A percentile compares a stretch with the other conserved stretches of the same genome.
These are phyloP conservation scores for Teunomyces cretensis DNA, from an alignment of 805 yeast species.

Conservation along the genomic window DNA sequence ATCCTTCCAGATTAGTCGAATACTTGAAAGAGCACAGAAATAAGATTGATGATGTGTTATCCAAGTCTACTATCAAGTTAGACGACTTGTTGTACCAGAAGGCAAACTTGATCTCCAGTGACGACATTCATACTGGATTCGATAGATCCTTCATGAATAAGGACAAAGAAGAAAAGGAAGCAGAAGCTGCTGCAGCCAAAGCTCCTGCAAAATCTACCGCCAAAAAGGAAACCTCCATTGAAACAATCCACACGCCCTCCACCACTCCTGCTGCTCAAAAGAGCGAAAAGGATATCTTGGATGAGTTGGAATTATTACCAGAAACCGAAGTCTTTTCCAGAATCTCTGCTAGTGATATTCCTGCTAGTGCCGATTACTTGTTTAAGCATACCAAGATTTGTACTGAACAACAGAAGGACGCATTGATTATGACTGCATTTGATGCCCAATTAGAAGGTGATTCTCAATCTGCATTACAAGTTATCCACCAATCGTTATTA, in stretches of 20 bases:
- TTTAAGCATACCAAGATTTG: conserved; percentile 65
- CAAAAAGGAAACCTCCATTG: conserved; percentile 22
- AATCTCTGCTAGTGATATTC: conserved; percentile 49
- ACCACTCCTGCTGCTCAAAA: conserved; percentile 5
- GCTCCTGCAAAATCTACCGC: conserved; percentile 16
- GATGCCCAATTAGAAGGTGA: conserved; percentile 73
- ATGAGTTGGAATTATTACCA: conserved; percentile 55
- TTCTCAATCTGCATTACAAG: conserved; percentile 51
- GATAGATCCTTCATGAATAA: conserved; percentile 81
- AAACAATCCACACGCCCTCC: conserved; percentile 23
- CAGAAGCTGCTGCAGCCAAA: conserved; percentile 1
- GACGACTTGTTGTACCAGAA: conserved; percentile 70
- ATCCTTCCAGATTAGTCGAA: conserved; percentile 33
- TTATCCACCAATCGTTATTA: conserved; percentile 77
- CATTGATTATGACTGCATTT: conserved; percentile 89
- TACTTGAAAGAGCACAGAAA: conserved; percentile 58
- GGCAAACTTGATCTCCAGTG: conserved; percentile 75
- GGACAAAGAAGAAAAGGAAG: conserved; percentile 26
- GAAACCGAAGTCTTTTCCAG: conserved; percentile 67
- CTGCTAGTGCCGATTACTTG: conserved; percentile 52
- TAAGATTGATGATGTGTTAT: conserved; percentile 66
- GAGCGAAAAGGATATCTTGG: conserved; percentile 33
- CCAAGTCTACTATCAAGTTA: conserved; percentile 64
- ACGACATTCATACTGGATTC: conserved; percentile 89
- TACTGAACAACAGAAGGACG: conserved; percentile 84